Conservation (phyloP, 2,329 filamentous ascomycete genomes). For the Phaeosphaeriaceae sp. region DNA sequence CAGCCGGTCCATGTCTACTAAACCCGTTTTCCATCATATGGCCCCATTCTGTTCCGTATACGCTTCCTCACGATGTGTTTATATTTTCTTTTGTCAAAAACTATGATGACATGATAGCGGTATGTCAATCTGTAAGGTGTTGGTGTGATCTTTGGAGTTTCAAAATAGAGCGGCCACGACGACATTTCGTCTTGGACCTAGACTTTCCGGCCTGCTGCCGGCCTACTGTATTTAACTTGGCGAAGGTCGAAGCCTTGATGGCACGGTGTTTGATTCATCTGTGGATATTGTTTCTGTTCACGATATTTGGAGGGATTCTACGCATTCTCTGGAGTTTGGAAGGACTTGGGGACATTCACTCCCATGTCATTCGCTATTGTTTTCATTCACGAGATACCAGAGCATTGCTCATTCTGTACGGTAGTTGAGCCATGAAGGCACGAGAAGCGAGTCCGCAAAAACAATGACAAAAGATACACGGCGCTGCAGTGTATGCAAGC, state of each 20-base stretch:
- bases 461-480: conserved; percentile 24
- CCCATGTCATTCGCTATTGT: conserved; percentile 30
- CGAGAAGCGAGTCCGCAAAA: conserved; percentile 12
- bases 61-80: conserved; percentile 44
- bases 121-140: conserved; percentile 37
- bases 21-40: conserved; percentile 10
- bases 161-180: conserved; percentile 39
- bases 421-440: conserved; percentile 35
- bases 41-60: conserved; percentile 21
- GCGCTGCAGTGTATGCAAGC: conserved; percentile 13
- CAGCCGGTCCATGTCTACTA: conserved; percentile 48
- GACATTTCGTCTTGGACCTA: conserved; percentile 24
- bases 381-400: conserved; percentile 47
- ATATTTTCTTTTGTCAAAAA: conserved; percentile 42
- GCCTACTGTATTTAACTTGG: conserved; percentile 41
- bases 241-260: conserved; percentile 40
- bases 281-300: conserved; percentile 21
- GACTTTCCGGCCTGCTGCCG: conserved; percentile 26
- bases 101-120: conserved; percentile 48
- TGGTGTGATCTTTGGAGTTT: conserved; percentile 37
- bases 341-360: conserved; percentile 15
- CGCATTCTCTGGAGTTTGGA: conserved; percentile 31
- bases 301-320: conserved; percentile 15
- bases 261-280: conserved; percentile 27
- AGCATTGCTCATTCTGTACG: conserved; percentile 45